phyloP scores from a whole-genome alignment of 352 stramenopile species.

The Pythium monospermum region DNA sequence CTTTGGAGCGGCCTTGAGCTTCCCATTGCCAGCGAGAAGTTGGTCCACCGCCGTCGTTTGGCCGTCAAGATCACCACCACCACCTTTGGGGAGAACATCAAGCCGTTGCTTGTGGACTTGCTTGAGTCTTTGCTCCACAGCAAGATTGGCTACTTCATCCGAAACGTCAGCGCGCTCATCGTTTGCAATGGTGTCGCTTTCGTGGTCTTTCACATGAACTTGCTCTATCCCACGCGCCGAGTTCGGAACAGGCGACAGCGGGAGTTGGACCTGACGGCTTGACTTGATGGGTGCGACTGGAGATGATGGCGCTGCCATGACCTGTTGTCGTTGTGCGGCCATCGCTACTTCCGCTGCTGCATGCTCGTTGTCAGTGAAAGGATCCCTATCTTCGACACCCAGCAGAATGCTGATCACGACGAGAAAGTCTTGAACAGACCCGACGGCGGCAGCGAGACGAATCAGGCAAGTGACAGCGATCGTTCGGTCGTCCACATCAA shows the following conservation, averaged over 20 bases:
- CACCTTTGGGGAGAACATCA: conserved; percentile 5
- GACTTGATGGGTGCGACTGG: too few relatives aligned
- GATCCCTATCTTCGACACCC: conserved; percentile 30
- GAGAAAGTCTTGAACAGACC: conserved; percentile 53
- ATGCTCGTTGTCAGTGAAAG: too few relatives aligned
- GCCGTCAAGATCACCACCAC: conserved; percentile 11
- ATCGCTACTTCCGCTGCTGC: not conserved
- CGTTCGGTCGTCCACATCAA: conserved; percentile 24
- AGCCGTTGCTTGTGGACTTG: conserved; percentile 24
- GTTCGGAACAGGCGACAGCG: not conserved
- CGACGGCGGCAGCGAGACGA: conserved; percentile 42
- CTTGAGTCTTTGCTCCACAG: conserved; percentile 19
- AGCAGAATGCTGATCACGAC: conserved; percentile 50
- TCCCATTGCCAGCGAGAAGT: conserved; percentile 5
- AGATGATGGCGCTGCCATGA: too few relatives aligned
- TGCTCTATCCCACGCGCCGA: not conserved
- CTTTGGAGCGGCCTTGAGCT: conserved; percentile 16
- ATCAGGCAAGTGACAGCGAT: conserved; percentile 51
- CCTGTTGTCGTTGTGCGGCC: not conserved
- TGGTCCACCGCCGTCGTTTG: conserved; percentile 19
- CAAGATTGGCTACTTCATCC: conserved; percentile 9
- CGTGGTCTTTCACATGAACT: conserved; percentile 3
- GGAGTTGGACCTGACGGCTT: not conserved
- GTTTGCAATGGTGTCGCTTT: conserved; percentile 6
- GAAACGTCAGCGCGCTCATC: conserved; percentile 14